Base-by-base conservation (phyloP, 345 rosid species). In the Acer saccharum region DNA sequence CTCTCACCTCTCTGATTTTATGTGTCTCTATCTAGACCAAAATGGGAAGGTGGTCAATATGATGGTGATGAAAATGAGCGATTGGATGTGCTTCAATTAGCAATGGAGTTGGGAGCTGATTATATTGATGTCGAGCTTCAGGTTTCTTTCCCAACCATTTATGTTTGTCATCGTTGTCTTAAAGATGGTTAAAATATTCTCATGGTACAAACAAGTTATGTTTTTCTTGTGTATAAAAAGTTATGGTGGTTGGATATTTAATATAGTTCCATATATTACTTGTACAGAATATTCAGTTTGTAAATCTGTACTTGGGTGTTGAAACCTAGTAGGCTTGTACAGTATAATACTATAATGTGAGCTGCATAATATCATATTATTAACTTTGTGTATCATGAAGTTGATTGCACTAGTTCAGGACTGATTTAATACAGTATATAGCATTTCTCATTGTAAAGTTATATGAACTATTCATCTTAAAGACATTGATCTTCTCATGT, bases 71-170 rank as follows among this genome's bases (percentile, higher is more conserved):
- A 95, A 76, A 87, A 81, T 4, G 27, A 86, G 79, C 79, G 98
- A 20, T 77, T 80, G 71, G 93, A 89, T 72, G 92, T 83, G 18
- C 96, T 93, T 72, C 87, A 83, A 55, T 78, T 93, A 76, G 99
- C 99, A 60, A 89, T 92, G 94, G 97, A 93, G 77, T 65, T 93
- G 57, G 99, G 98, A 82, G 99, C 99, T 81, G 96, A 93, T 84
- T 95, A 92, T 78, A 71, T 92, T 86, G 99, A 95, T 82, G 90
- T 95, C 27, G 99, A 95, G 83, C 95, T 95, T 87, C 87, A 95
- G 98, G 98, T 95, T 82, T 52, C 18, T 65, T 58, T 81, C 78
- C 73, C 18, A 67, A 70, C 3, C 8, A 63, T 74, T 46, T 23
- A 44, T 61, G 23, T 60, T 74, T 43, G 4, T 17, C 39, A 21